Evolutionary conservation across 371 early-diverging fungal species (phyloP).

Genomic region (Basidiobolus meristosporus): DNA sequence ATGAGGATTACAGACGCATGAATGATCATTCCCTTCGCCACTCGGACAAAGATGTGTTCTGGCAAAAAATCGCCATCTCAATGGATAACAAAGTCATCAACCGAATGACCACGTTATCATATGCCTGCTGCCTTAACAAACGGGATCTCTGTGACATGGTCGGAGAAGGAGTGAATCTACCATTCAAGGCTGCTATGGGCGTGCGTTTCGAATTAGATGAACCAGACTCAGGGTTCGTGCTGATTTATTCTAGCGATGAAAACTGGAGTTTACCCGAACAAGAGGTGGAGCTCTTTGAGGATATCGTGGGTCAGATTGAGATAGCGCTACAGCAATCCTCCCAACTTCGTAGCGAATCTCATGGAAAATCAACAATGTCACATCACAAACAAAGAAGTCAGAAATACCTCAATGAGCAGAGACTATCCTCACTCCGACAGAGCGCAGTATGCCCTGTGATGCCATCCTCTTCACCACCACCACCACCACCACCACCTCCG

Average conservation of each 20-base stretch:
- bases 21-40: neutral
- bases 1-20: neutral
- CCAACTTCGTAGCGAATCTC: constrained; percentile 1
- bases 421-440: too few species aligned
- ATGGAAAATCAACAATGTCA: too few species aligned
- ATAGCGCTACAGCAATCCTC: too few species aligned
- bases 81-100: neutral
- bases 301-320: too few species aligned
- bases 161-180: too few species aligned
- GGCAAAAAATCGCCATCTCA: constrained; percentile 1
- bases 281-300: too few species aligned
- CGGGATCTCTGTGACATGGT: neutral
- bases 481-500: too few species aligned
- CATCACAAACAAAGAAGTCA: too few species aligned
- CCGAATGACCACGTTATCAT: neutral
- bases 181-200: too few species aligned
- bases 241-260: neutral
- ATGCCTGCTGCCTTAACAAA: neutral
- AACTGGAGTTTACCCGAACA: neutral
- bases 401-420: too few species aligned
- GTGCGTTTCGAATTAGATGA: neutral
- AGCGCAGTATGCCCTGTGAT: too few species aligned
- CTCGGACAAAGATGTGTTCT: neutral
- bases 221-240: neutral
- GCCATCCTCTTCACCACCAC: too few species aligned